Evolutionary conservation across 495 filamentous ascomycete genomes (phyloP).

Genomic region (Massariosphaeria phaeospora): DNA sequence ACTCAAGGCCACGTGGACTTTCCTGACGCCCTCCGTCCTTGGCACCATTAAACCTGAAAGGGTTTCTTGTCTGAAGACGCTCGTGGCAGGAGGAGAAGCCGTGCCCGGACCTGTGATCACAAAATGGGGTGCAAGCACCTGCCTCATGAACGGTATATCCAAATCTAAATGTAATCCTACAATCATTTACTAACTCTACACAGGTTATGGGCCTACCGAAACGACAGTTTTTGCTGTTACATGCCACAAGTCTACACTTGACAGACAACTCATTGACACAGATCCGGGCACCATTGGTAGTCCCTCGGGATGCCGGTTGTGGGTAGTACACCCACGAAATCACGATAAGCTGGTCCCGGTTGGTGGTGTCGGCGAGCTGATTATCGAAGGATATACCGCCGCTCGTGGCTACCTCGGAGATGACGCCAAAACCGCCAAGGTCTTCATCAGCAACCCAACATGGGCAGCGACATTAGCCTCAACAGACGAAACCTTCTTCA

Average conservation of each 20-base stretch:
- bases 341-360: constrained; percentile 39
- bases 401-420: constrained; percentile 28
- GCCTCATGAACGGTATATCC: constrained; percentile 11
- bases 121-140: constrained; percentile 8
- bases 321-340: constrained; percentile 44
- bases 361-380: constrained; percentile 47
- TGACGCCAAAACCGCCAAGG: constrained; percentile 18
- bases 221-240: constrained; percentile 8
- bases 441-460: constrained; percentile 21
- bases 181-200: not conserved
- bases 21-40: constrained; percentile 29
- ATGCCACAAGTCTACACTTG: constrained; percentile 1
- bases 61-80: constrained; percentile 21
- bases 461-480: constrained; percentile 7
- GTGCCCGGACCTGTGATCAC: constrained; percentile 5
- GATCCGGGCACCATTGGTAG: constrained; percentile 17
- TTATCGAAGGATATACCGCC: constrained; percentile 36
- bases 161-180: not conserved
- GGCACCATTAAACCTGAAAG: constrained; percentile 21
- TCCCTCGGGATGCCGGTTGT: constrained; percentile 23
- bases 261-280: constrained; percentile 7
- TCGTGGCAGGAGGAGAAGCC: constrained; percentile 20
- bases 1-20: constrained; percentile 29
- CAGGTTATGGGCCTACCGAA: constrained; percentile 27
- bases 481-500: not conserved